Evolutionary conservation across 805 yeast species (phyloP).

Genomic region (Soucietia sequanensis): DNA sequence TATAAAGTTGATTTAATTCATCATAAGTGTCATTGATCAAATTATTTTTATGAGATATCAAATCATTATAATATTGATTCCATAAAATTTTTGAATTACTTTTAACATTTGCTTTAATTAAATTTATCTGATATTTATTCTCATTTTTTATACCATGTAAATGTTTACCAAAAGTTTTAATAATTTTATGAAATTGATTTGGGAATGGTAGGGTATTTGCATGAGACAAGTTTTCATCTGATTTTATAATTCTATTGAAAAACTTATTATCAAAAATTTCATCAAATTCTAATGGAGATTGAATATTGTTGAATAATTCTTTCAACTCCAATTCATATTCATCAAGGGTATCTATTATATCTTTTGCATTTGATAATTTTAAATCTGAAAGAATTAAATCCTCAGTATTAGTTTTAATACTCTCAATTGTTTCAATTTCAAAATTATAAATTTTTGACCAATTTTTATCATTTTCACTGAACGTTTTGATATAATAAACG

Average conservation of each 20-base stretch:
- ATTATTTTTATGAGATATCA: slow-evolving; percentile 22
- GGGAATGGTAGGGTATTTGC: slow-evolving; percentile 19
- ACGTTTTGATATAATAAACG: slow-evolving; percentile 21
- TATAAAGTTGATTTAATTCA: slow-evolving; percentile 25
- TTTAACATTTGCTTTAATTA: slow-evolving; percentile 18
- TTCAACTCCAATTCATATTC: slow-evolving; percentile 33
- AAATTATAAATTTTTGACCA: slow-evolving; percentile 32
- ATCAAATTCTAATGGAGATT: slow-evolving; percentile 36
- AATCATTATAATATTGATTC: slow-evolving; percentile 29
- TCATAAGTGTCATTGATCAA: slow-evolving; percentile 23
- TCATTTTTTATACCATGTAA: slow-evolving; percentile 26
- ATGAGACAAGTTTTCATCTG: not conserved
- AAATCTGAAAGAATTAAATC: slow-evolving; percentile 17
- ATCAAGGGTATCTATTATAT: slow-evolving; percentile 14
- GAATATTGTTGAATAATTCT: slow-evolving; percentile 26
- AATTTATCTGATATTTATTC: slow-evolving; percentile 25
- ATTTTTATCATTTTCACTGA: slow-evolving; percentile 26
- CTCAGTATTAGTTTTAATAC: slow-evolving; percentile 31
- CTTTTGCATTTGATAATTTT: slow-evolving; percentile 9
- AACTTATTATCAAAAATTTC: slow-evolving; percentile 15
- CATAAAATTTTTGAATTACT: slow-evolving; percentile 30
- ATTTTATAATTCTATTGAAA: not conserved
- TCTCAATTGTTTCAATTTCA: slow-evolving; percentile 34
- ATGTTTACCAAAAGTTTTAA: slow-evolving; percentile 20
- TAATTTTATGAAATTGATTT: slow-evolving; percentile 18